Percentiles rank a stretch among this genome's conserved stretches.
Conservation (phyloP, 306 rosid species). For the Dryas alaskensis region DNA sequence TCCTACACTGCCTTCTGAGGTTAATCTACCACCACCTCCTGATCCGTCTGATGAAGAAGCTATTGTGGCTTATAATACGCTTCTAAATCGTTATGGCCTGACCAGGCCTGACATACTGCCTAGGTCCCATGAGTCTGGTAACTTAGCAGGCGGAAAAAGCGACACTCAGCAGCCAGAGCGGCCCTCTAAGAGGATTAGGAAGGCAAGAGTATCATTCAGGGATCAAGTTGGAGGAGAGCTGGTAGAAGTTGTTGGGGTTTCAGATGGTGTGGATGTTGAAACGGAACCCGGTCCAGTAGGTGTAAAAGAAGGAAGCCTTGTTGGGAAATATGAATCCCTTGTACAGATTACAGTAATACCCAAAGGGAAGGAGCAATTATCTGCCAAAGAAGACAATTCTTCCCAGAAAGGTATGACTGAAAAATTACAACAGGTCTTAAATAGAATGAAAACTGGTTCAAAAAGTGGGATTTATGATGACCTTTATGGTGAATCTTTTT, state of each 20-base stretch:
- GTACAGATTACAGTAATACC: constrained; percentile 89
- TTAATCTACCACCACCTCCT: constrained; percentile 81
- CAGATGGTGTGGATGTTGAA: constrained; percentile 93
- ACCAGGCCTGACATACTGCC: constrained; percentile 45
- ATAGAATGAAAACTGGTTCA: constrained; percentile 64
- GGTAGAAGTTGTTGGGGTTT: constrained; percentile 83
- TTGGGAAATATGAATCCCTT: constrained; percentile 92
- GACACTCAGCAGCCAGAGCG: constrained; percentile 50
- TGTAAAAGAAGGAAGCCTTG: constrained; percentile 96
- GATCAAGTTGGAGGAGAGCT: constrained; percentile 96
- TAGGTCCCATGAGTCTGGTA: constrained; percentile 41
- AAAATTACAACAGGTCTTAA: constrained; percentile 82
- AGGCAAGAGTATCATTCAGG: constrained; percentile 76
- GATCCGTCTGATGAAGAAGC: constrained; percentile 92
- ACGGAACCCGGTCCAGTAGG: constrained; percentile 96
- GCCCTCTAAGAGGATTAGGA: constrained; percentile 66
- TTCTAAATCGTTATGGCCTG: constrained; percentile 79
- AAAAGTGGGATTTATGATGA: constrained; percentile 82
- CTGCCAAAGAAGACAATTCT: constrained; percentile 50
- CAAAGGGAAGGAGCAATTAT: constrained; percentile 76
- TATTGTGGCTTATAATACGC: constrained; percentile 79
- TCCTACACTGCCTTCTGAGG: constrained; percentile 56
- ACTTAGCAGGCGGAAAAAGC: constrained; percentile 32
- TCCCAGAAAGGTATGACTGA: constrained; percentile 85
- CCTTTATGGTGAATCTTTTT: constrained; percentile 81